Conservation (phyloP, 1,284 basidiomycete genomes). For the Rhodotorula mucilaginosa region DNA sequence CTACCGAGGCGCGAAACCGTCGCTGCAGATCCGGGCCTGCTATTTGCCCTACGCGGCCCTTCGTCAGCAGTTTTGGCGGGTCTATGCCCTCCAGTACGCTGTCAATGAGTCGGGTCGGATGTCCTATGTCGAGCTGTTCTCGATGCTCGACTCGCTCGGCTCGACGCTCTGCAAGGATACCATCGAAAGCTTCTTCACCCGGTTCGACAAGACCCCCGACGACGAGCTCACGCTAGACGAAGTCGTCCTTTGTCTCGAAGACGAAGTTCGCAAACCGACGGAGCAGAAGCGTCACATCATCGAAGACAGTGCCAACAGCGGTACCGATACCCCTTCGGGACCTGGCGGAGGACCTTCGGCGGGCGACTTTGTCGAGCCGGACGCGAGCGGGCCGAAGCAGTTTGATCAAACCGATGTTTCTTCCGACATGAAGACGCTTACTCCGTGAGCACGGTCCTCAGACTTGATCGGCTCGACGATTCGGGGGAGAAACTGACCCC, state of each 20-base stretch:
- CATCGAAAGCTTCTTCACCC: constrained; percentile 73
- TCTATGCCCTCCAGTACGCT: constrained; percentile 88
- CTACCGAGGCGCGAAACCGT: constrained; percentile 44
- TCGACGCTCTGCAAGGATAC: constrained; percentile 83
- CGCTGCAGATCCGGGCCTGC: constrained; percentile 64
- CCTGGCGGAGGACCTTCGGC: neutral
- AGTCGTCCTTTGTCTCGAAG: constrained; percentile 70
- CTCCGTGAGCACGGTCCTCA: constrained; percentile 10
- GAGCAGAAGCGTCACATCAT: constrained; percentile 57
- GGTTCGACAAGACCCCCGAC: constrained; percentile 64
- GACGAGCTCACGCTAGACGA: constrained; percentile 79
- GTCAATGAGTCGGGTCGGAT: constrained; percentile 75
- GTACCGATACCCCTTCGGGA: constrained; percentile 4
- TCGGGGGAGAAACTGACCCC: neutral
- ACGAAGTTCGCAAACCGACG: constrained; percentile 67
- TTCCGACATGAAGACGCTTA: constrained; percentile 29
- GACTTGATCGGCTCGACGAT: too few species aligned
- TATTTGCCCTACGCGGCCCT: constrained; percentile 79
- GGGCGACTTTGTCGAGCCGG: constrained; percentile 6
- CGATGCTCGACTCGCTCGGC: constrained; percentile 96
- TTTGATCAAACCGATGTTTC: constrained; percentile 25
- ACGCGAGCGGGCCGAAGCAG: constrained; percentile 8
- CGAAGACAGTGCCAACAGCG: neutral
- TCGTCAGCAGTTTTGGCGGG: constrained; percentile 68
- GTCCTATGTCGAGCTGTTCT: constrained; percentile 81